Base-by-base conservation (phyloP, 2,329 filamentous ascomycete genomes). In the Diaporthe sp. region DNA sequence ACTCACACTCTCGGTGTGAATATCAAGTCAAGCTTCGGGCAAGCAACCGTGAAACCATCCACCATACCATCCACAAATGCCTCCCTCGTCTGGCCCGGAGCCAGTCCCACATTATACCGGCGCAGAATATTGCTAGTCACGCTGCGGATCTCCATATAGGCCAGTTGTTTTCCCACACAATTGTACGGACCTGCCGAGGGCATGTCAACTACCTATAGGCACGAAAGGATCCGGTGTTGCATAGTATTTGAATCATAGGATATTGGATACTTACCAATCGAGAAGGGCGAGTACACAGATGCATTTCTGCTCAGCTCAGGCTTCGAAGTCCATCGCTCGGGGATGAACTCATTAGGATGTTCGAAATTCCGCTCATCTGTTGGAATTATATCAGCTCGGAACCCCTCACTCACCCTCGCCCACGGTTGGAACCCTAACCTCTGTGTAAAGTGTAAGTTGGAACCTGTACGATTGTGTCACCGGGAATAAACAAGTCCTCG, bases 261-360 rank as follows among this genome's bases (percentile, higher is more conserved):
- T 22, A 37, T 19, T 7, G 19, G 13, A 2, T 6, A 58, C 75
- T 37, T 71, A 77, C 75, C 75, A 28, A 65, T 62, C 0, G 67
- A 72, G 49, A 77, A 77, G 8, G 75, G 75, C 12, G 75, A 74
- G 53, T 51, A 77, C 55, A 77, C 73, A 49, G 68, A 59, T 10
- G 58, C 51, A 55, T 81, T 76, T 19, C 72, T 78, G 25, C 81
- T 72, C 39, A 84, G 69, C 22, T 83, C 80, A 0, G 80, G 78
- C 49, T 77, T 77, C 7, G 82, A 78, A 9, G 81, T 82, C 82
- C 82, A 84, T 28, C 83, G 79, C 34, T 84, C 82, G 4, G 83
- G 83, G 25, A 82, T 80, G 67, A 82, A 84, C 22, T 81, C 78
- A 25, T 79, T 70, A 49, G 80, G 77, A 12, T 70, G 71, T 15